Conservation (phyloP, 1,284 basidiomycete species). For the Testicularia cyperi region DNA sequence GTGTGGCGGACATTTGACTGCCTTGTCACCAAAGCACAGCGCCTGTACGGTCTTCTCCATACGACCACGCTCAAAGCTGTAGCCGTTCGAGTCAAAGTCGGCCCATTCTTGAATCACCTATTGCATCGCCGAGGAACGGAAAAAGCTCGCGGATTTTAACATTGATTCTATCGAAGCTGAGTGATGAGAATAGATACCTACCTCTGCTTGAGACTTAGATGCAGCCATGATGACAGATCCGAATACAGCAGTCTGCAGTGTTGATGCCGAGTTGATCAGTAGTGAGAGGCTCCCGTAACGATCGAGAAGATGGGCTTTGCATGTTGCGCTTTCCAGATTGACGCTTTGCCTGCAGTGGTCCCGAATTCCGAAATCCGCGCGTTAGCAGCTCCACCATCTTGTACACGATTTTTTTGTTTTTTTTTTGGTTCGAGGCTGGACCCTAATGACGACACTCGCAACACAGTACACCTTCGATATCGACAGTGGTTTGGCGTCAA, state of each 20-base stretch:
- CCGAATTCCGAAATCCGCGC: no score
- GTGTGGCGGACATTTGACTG: slow-evolving; percentile 21
- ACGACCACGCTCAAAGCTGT: slow-evolving; percentile 50
- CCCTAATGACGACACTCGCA: no score
- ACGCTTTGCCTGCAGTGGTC: no score
- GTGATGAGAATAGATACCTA: slow-evolving; percentile 2
- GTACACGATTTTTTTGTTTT: background rate
- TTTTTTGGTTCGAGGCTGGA: background rate
- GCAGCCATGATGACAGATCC: slow-evolving; percentile 16
- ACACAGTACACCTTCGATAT: no score
- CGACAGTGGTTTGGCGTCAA: no score
- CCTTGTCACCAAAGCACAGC: slow-evolving; percentile 47
- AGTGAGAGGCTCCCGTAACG: no score
- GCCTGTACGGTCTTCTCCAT: slow-evolving; percentile 50
- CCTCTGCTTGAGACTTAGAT: slow-evolving; percentile 30
- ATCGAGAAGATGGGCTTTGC: no score
- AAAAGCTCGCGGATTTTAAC: background rate
- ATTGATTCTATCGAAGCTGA: no score
- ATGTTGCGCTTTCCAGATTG: no score
- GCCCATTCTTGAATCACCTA: slow-evolving; percentile 57
- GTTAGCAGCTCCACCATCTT: background rate
- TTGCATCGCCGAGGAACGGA: background rate
- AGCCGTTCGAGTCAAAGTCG: slow-evolving; percentile 51
- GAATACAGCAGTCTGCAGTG: no score
- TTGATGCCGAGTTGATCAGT: no score